phyloP scores from a whole-genome alignment of 2,329 filamentous ascomycete species.

The Colletotrichum somersetense region DNA sequence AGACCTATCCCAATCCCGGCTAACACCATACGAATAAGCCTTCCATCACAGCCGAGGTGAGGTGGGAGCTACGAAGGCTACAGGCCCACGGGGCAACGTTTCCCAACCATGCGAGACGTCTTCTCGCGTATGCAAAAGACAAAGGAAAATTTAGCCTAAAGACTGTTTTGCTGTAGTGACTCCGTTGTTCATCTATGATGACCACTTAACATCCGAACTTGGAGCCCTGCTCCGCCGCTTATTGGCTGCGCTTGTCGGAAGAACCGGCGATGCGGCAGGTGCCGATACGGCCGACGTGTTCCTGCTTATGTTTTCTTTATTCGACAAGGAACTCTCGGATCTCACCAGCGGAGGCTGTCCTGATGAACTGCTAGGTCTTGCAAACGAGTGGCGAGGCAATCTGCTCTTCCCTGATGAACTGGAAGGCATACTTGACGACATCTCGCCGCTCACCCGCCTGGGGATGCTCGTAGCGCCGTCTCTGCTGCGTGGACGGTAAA shows the following conservation, averaged over 20 bases:
- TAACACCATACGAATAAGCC: not conserved
- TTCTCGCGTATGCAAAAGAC: slow-evolving; percentile 31
- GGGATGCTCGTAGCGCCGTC: slow-evolving; percentile 59
- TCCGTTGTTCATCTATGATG: slow-evolving; percentile 17
- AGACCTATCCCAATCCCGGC: not conserved
- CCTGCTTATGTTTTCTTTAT: slow-evolving; percentile 53
- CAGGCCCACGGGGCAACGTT: not conserved
- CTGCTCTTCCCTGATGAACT: slow-evolving; percentile 52
- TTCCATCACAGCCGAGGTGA: not conserved
- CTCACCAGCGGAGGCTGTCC: slow-evolving; percentile 49
- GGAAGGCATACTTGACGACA: slow-evolving; percentile 39
- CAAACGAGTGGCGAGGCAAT: slow-evolving; percentile 53
- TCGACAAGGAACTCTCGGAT: slow-evolving; percentile 56
- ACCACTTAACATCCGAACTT: slow-evolving; percentile 43
- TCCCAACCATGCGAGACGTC: slow-evolving; percentile 11
- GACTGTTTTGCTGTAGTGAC: not conserved
- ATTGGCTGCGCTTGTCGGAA: slow-evolving; percentile 31
- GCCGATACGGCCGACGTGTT: slow-evolving; percentile 40
- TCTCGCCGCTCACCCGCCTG: slow-evolving; percentile 58
- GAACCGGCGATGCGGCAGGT: slow-evolving; percentile 37
- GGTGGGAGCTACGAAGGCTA: not conserved
- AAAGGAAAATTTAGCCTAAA: slow-evolving; percentile 17
- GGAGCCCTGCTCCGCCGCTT: slow-evolving; percentile 42
- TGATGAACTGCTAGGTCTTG: slow-evolving; percentile 44
- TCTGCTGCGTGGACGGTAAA: slow-evolving; percentile 58